Evolutionary conservation across 2,329 filamentous ascomycete genomes (phyloP), one percentile per base, ranked within the genome.

Genomic region (Lasiodiplodia gonubiensis): DNA sequence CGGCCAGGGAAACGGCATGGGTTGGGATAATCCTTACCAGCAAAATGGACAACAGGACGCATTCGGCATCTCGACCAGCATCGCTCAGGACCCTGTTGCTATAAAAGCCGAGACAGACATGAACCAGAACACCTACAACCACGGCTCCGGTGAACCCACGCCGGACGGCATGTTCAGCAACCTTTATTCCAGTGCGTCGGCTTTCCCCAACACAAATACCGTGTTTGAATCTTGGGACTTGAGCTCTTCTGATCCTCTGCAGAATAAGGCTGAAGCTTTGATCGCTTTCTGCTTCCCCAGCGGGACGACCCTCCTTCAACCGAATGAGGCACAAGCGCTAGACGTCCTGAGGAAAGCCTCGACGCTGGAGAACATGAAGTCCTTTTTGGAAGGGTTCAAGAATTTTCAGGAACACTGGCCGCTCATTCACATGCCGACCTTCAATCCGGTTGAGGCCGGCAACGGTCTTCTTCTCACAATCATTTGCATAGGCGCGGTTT

Each of bases 351-450:
- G 80, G 72, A 73, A 76, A 68, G 89, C 88, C 73, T 86, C 92
- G 72, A 88, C 88, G 59, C 84, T 87, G 68, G 86, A 90, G 72
- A 90, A 90, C 76, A 84, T 92, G 75, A 89, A 88, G 80, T 85
- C 89, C 74, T 92, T 92, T 75, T 84, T 92, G 76, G 85, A 89
- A 72, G 85, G 89, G 73, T 92, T 91, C 81, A 88, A 85, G 68
- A 88, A 91, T 77, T 92, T 89, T 77, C 88, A 92, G 76, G 85
- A 87, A 69, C 90, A 93, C 77, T 92, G 91, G 81, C 88, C 90
- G 23, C 84, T 91, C 71, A 84, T 93, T 64, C 90, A 93, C 74
- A 84, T 90, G 76, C 86, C 90, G 42, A 91, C 90, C 10, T 92
- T 93, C 78, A 86, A 88, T 74, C 85, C 91, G 64, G 82, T 86